A percentile compares a stretch with the other conserved stretches of the same genome.
These are phyloP conservation scores for Capronia epimyces DNA, from an alignment of 2,329 filamentous ascomycete species.

Conservation along the genomic window DNA sequence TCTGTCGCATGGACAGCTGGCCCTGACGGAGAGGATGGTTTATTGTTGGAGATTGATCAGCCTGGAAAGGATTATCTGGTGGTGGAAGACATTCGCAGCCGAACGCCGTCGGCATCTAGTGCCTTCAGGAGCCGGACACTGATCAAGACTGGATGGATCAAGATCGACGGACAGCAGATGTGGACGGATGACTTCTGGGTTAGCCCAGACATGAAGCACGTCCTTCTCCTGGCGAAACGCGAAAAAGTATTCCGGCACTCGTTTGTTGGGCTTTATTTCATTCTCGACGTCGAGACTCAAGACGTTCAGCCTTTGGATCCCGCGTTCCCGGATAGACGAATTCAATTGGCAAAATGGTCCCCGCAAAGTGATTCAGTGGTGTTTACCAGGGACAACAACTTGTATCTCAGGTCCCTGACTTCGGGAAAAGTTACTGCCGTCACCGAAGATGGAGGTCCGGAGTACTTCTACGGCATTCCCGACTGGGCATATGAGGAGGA, in stretches of 20 bases:
- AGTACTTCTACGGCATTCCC: constrained; percentile 91
- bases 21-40: constrained; percentile 60
- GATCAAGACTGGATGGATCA: constrained; percentile 65
- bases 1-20: constrained; percentile 45
- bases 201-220: constrained; percentile 77
- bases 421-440: constrained; percentile 62
- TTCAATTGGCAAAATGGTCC: constrained; percentile 87
- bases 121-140: constrained; percentile 58
- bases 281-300: constrained; percentile 83
- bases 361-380: constrained; percentile 78
- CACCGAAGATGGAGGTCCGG: constrained; percentile 76
- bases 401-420: constrained; percentile 68
- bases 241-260: constrained; percentile 86
- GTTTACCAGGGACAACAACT: constrained; percentile 87
- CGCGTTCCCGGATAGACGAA: constrained; percentile 54
- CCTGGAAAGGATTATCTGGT: constrained; percentile 68
- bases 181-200: constrained; percentile 62
- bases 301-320: constrained; percentile 71
- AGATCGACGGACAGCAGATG: constrained; percentile 52
- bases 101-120: constrained; percentile 37
- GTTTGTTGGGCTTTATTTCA: constrained; percentile 78
- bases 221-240: constrained; percentile 69
- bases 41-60: constrained; percentile 67
- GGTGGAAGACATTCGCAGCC: constrained; percentile 73
- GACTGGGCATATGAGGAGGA: constrained; percentile 97